Base-by-base conservation (phyloP, 2,329 filamentous ascomycete species). In the Colletotrichum plurivorum region DNA sequence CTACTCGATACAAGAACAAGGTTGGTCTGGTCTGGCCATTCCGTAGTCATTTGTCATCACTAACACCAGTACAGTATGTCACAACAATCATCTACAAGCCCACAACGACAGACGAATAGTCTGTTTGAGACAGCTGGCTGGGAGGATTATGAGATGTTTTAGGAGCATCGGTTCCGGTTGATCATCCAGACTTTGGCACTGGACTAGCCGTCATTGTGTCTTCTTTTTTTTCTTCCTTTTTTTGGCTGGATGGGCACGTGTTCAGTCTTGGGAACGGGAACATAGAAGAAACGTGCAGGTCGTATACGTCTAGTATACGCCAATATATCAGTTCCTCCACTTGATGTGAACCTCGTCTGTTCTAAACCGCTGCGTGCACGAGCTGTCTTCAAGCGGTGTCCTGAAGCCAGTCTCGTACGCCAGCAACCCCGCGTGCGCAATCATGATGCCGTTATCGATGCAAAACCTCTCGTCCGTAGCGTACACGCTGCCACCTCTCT, bases 381-480 rank as follows among this genome's bases (percentile, higher is more conserved):
- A 94, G 73, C 92, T 95, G 52, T 98, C 93, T 71, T 92, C 90
- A 54, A 98, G 78, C 8, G 87, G 83, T 1, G 94, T 98, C 69
- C 82, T 86, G 77, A 94, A 94, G 1, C 95, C 95, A 16, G 90
- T 95, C 79, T 91, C 86, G 78, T 93, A 96, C 1, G 95, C 95
- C 75, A 98, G 79, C 75, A 99, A 81, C 2, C 96, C 96, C 2
- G 96, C 96, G 80, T 99, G 95, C 1, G 96, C 96, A 83, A 99
- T 99, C 96, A 99, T 99, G 78, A 99, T 98, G 56, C 96, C 96
- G 76, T 99, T 99, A 81, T 99, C 96, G 75, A 99, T 99, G 79
- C 96, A 99, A 79, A 97, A 99, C 53, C 96, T 87, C 84, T 99
- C 96, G 78, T 99, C 96, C 0, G 95, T 98, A 25, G 96, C 95